Base-by-base conservation (phyloP, 176 grass and related monocot species). In the Hyparrhenia diplandra region DNA sequence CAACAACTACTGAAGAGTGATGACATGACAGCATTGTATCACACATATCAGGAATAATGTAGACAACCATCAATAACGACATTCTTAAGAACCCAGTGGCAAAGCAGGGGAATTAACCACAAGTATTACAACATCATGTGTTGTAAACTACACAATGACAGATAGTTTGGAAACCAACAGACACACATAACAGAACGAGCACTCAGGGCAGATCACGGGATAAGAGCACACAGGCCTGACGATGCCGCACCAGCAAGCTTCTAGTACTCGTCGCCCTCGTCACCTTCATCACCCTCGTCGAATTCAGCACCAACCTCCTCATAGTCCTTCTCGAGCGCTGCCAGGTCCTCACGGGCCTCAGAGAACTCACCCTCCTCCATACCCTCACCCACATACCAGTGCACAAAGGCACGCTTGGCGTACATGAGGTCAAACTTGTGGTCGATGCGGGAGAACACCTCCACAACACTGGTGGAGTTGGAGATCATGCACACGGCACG, bases 311-410 rank as follows among this genome's bases (percentile, higher is more conserved):
- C 87, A 4, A 89, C 87, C 74, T 89, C 87, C 18, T 89, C 87
- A 0, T 89, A 89, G 67, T 89, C 87, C 83, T 89, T 89, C 87
- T 89, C 87, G 1, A 89, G 83, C 0, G 87, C 87, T 0, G 87
- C 87, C 0, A 89, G 83, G 16, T 89, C 87, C 83, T 89, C 87
- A 24, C 87, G 87, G 29, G 87, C 87, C 83, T 89, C 87, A 0
- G 87, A 89, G 78, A 89, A 89, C 78, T 89, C 87, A 0, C 87
- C 87, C 78, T 89, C 87, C 83, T 89, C 83, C 87, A 89, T 89
- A 25, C 87, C 87, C 83, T 89, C 87, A 41, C 87, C 87, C 16
- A 89, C 87, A 0, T 89, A 89, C 87, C 87, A 89, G 87, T 89
- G 87, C 28, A 89, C 87, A 0, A 89, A 89, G 46, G 87, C 87